Evolutionary conservation across 768 basidiomycete species (phyloP).

Genomic region (Lentinula lateritia): DNA sequence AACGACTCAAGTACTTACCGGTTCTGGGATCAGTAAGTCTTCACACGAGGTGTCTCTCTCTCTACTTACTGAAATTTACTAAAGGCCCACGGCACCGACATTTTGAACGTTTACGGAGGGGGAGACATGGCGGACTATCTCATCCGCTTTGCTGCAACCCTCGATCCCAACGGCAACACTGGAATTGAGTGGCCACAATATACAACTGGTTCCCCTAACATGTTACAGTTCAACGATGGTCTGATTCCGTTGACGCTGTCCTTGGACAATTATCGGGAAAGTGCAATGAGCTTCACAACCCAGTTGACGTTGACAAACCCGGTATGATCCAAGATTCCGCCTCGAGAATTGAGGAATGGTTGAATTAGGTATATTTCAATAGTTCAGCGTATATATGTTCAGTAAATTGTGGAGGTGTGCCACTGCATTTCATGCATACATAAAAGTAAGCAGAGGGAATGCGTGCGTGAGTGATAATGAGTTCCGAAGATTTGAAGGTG

Average conservation of each 20-base stretch:
- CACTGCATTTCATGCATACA: too few relatives aligned
- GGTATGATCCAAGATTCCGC: not conserved
- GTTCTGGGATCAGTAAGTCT: constrained; percentile 21
- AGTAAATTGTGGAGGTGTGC: too few relatives aligned
- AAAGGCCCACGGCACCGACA: constrained; percentile 19
- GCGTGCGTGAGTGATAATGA: too few relatives aligned
- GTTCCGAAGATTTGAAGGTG: too few relatives aligned
- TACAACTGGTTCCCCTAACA: constrained; percentile 12
- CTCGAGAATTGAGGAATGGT: not conserved
- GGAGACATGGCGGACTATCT: constrained; percentile 23
- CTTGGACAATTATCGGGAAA: constrained; percentile 23
- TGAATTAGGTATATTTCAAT: too few relatives aligned
- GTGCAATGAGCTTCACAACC: not conserved
- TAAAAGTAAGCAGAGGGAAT: too few relatives aligned
- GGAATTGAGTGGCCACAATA: constrained; percentile 24
- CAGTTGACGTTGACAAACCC: not conserved
- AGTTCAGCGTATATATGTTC: too few relatives aligned
- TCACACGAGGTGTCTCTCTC: not conserved
- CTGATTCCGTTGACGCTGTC: constrained; percentile 12
- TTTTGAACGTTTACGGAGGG: constrained; percentile 16
- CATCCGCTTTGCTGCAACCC: constrained; percentile 15
- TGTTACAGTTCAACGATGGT: constrained; percentile 19
- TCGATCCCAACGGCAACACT: constrained; percentile 9
- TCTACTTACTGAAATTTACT: constrained; percentile 4
- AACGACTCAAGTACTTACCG: constrained; percentile 19